phyloP scores from a whole-genome alignment of 345 rosid species.

The Erucastrum elatum region DNA sequence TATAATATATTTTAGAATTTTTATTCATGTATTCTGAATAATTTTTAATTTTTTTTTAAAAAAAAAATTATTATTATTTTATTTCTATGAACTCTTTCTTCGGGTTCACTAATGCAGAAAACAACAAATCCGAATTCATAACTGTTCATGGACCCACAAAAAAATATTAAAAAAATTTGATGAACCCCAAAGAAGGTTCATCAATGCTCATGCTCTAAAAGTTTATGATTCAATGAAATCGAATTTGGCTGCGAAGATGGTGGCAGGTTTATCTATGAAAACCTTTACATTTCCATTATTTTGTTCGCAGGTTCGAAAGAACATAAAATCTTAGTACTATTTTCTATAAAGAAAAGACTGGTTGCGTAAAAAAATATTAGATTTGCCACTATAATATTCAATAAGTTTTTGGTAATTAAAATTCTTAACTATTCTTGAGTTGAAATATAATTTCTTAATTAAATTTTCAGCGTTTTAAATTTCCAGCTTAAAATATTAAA shows the following conservation, averaged over 20 bases:
- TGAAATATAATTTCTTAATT: neutral
- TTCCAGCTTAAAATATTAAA: neutral
- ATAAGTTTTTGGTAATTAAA: neutral
- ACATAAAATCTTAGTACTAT: neutral
- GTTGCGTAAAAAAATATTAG: neutral
- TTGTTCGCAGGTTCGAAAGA: neutral
- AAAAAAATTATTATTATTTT: too few species aligned
- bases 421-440: neutral
- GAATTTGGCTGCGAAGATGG: constrained; percentile 92
- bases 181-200: too few species aligned
- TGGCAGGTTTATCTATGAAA: constrained; percentile 53
- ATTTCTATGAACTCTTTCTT: too few species aligned
- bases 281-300: neutral
- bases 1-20: too few species aligned
- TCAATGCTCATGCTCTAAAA: constrained; percentile 33
- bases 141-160: too few species aligned
- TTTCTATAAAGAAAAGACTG: neutral
- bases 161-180: too few species aligned
- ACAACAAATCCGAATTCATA: too few species aligned
- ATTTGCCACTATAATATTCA: neutral
- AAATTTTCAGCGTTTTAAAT: neutral
- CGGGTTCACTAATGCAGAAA: too few species aligned
- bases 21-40: too few species aligned
- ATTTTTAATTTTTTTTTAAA: too few species aligned
- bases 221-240: constrained; percentile 75